Conservation (phyloP, 139 green algal genomes). For the Coccomyxa sp. region DNA sequence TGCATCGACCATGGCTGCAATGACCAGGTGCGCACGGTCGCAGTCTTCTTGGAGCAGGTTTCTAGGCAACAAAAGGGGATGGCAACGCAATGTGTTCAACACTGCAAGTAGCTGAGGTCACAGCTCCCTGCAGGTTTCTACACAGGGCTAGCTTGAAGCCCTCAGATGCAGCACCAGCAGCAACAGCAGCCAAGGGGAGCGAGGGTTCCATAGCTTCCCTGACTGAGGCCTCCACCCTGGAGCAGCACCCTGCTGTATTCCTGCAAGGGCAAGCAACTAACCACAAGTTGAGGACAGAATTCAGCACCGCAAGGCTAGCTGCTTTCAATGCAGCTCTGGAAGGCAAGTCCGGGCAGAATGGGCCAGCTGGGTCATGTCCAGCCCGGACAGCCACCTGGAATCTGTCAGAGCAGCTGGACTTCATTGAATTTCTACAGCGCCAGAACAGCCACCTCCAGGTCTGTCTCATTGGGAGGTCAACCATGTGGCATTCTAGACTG, state of each 20-base stretch:
- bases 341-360: background rate
- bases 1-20: background rate
- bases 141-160: no score
- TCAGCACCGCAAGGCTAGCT: background rate
- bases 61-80: background rate
- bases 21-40: background rate
- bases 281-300: background rate
- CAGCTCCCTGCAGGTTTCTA: no score
- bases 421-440: slow-evolving; percentile 24
- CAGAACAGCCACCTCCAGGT: slow-evolving; percentile 22
- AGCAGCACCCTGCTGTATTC: background rate
- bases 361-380: background rate
- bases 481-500: background rate
- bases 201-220: no score
- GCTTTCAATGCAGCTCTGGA: background rate
- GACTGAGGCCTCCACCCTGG: background rate
- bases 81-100: no score
- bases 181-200: no score
- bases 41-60: background rate
- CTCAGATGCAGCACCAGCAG: no score
- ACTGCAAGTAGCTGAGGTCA: no score
- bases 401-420: slow-evolving; percentile 11
- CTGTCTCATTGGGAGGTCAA: background rate
- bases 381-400: background rate
- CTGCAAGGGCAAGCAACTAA: no score